Evolutionary conservation across 805 yeast genomes (phyloP).

Genomic region (Yarrowia osloensis): DNA sequence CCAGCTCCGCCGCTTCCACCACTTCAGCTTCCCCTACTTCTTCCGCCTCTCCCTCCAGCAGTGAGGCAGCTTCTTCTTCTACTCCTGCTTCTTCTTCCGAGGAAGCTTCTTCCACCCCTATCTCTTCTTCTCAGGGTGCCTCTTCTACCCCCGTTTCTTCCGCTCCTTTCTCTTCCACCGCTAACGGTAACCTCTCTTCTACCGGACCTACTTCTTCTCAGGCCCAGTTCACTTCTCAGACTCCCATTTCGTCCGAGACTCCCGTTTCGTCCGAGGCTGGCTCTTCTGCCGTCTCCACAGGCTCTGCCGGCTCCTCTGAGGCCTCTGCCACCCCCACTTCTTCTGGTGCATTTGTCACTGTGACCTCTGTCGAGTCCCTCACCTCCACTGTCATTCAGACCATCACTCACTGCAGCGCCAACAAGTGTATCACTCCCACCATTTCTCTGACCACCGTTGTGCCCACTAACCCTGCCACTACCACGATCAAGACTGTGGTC

Average conservation of each 20-base stretch:
- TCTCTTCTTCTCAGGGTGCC: background rate
- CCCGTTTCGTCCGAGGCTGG: no score
- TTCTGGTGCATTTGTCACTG: background rate
- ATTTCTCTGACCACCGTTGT: slow-evolving; percentile 26
- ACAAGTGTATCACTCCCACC: slow-evolving; percentile 24
- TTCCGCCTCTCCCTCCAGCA: background rate
- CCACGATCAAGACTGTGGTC: slow-evolving; percentile 1
- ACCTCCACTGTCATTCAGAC: slow-evolving; percentile 22
- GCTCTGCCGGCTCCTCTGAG: background rate
- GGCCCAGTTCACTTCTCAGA: background rate
- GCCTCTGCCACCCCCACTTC: background rate
- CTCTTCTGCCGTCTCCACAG: background rate
- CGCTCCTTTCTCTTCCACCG: background rate
- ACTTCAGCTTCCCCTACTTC: background rate
- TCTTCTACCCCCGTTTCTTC: background rate
- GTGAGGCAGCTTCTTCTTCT: background rate
- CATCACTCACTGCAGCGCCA: slow-evolving; percentile 7
- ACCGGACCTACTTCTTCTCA: background rate
- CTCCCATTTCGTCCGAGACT: background rate
- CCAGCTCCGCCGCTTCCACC: background rate
- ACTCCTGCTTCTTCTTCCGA: background rate
- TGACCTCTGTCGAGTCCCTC: background rate
- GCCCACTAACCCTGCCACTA: slow-evolving; percentile 21
- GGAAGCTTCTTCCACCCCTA: background rate
- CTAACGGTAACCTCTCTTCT: background rate